Evolutionary conservation across 371 early-diverging fungal species (phyloP).

Genomic region (Mortierella sp.): DNA sequence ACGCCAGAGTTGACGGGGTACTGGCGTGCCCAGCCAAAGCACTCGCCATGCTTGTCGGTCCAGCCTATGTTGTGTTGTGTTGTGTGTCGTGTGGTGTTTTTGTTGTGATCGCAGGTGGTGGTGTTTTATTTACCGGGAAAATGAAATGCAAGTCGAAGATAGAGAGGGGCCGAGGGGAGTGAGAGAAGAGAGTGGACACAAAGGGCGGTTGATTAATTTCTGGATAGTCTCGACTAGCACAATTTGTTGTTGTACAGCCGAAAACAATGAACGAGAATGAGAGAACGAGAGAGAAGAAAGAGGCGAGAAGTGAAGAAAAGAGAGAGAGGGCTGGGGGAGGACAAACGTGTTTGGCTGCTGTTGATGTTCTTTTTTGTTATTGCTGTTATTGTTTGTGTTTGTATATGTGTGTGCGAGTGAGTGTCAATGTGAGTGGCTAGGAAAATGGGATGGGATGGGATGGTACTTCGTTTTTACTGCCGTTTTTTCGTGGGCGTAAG

Average conservation of each 20-base stretch:
- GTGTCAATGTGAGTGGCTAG: background rate
- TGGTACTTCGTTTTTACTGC: too few species aligned
- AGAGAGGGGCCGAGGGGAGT: too few species aligned
- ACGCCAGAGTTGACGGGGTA: conserved; percentile 21
- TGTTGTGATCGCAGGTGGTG: too few species aligned
- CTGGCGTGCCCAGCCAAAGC: conserved; percentile 45
- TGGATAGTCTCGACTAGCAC: background rate
- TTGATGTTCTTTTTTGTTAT: background rate
- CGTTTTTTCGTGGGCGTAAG: too few species aligned
- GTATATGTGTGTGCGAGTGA: background rate
- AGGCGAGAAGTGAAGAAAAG: background rate
- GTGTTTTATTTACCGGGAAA: too few species aligned
- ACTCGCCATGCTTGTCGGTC: conserved; percentile 21
- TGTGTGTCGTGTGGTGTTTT: background rate
- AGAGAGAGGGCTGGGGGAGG: background rate
- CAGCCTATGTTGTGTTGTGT: conserved; percentile 38
- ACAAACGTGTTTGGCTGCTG: background rate
- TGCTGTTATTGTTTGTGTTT: background rate
- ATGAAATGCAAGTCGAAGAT: background rate
- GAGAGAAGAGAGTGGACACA: background rate
- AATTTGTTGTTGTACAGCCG: background rate
- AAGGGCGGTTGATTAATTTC: background rate
- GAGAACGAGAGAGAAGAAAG: background rate
- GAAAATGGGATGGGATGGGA: background rate
- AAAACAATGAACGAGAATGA: background rate